These are phyloP conservation scores for Lentinula novae-zelandiae DNA, from an alignment of 1,284 basidiomycete species.

Conservation along the genomic window DNA sequence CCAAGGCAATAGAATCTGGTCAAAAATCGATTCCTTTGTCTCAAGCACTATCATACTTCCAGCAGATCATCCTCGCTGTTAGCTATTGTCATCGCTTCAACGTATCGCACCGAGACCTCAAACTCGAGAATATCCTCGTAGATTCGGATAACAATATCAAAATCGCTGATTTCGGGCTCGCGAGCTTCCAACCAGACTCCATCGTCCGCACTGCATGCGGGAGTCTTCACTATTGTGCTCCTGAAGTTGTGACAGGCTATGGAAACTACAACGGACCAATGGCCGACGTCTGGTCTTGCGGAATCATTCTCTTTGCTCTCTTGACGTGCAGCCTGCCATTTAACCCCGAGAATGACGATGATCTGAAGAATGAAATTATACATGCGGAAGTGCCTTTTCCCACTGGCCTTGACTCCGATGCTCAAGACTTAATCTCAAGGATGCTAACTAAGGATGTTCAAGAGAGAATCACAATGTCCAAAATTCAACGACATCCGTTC, in stretches of 20 bases:
- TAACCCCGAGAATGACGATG: constrained; percentile 80
- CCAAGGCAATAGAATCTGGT: constrained; percentile 41
- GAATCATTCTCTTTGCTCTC: constrained; percentile 92
- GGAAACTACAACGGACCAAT: constrained; percentile 84
- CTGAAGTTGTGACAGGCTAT: constrained; percentile 85
- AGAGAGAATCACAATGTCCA: constrained; percentile 83
- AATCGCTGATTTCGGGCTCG: constrained; percentile 99
- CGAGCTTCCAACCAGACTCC: constrained; percentile 79
- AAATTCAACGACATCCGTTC: constrained; percentile 89
- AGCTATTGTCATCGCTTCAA: constrained; percentile 97
- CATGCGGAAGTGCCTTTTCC: constrained; percentile 86
- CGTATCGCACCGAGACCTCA: constrained; percentile 96
- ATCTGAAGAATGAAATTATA: constrained; percentile 83
- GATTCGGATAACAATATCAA: constrained; percentile 89
- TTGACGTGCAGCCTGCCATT: constrained; percentile 92
- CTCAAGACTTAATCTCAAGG: constrained; percentile 77
- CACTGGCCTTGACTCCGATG: constrained; percentile 67
- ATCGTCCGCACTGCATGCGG: constrained; percentile 92
- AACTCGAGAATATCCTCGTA: constrained; percentile 93
- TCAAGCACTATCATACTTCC: constrained; percentile 93
- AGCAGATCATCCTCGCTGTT: constrained; percentile 93
- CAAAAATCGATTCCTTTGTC: constrained; percentile 74
- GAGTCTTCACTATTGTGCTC: constrained; percentile 96
- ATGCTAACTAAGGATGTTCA: constrained; percentile 89
- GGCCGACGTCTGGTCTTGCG: constrained; percentile 98